Evolutionary conservation across 202 grass and related monocot species (phyloP).

Genomic region (Carex arenaria): DNA sequence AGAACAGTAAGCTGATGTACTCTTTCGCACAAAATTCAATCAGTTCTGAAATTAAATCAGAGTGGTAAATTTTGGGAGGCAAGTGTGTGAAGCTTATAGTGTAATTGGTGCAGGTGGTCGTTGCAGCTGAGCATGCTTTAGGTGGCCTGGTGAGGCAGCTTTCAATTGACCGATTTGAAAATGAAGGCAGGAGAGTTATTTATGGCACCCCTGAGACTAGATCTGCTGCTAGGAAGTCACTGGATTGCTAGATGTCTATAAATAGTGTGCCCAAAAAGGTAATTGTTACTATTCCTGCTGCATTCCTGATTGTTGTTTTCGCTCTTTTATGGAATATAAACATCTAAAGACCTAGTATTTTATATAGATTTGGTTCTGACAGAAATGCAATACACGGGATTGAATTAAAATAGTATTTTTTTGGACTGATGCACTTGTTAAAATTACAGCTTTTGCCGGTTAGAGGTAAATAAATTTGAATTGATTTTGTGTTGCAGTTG

Average conservation of each 20-base stretch:
- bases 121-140: conserved; percentile 90
- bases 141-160: conserved; percentile 98
- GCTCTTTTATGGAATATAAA: not conserved
- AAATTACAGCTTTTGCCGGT: conserved; percentile 68
- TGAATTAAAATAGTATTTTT: not conserved
- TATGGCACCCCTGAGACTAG: conserved; percentile 95
- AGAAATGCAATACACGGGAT: not conserved
- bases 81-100: conserved; percentile 16
- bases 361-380: not conserved
- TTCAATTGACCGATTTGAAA: conserved; percentile 99
- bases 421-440: conserved; percentile 14
- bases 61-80: not conserved
- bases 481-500: conserved; percentile 84
- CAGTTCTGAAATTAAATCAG: conserved; percentile 20
- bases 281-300: conserved; percentile 1
- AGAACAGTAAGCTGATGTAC: conserved; percentile 64
- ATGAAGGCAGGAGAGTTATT: conserved; percentile 95
- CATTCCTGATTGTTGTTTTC: not conserved
- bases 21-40: conserved; percentile 5
- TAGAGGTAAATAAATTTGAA: conserved; percentile 94
- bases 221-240: conserved; percentile 77
- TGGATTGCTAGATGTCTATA: conserved; percentile 94
- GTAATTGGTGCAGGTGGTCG: conserved; percentile 62
- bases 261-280: conserved; percentile 97
- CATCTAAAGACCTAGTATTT: not conserved